Conservation (phyloP, 108 stramenopile genomes). For the Thalassiosira profunda region DNA sequence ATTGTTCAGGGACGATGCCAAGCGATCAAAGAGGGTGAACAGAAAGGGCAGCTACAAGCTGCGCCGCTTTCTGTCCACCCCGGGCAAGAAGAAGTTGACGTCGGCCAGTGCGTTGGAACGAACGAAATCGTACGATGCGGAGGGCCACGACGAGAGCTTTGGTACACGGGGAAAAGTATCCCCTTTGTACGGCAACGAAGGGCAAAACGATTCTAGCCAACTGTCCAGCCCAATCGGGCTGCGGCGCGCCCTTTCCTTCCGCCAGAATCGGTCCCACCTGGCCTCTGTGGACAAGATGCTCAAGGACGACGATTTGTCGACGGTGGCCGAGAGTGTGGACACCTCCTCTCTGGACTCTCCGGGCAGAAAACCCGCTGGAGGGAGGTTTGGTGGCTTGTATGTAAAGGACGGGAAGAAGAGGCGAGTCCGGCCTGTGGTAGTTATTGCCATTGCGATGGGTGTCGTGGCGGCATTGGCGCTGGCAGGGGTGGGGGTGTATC, state of each 20-base stretch:
- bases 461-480: background rate
- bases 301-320: background rate
- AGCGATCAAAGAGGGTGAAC: background rate
- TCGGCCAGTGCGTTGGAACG: background rate
- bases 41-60: background rate
- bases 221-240: too few species aligned
- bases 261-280: background rate
- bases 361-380: too few species aligned
- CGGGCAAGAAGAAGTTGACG: too few species aligned
- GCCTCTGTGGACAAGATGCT: background rate
- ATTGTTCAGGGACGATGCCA: background rate
- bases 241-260: background rate
- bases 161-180: background rate
- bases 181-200: background rate
- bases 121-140: background rate
- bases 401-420: background rate
- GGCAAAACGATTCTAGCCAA: too few species aligned
- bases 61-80: conserved; percentile 7
- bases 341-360: too few species aligned
- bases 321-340: background rate
- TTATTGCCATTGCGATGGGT: background rate
- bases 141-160: background rate
- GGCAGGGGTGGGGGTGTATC: background rate
- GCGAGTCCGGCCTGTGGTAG: background rate
- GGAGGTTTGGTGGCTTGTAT: background rate